Base-by-base conservation (phyloP, 2,329 filamentous ascomycete genomes). In the Xenosphaeropsis pyriputrescens region DNA sequence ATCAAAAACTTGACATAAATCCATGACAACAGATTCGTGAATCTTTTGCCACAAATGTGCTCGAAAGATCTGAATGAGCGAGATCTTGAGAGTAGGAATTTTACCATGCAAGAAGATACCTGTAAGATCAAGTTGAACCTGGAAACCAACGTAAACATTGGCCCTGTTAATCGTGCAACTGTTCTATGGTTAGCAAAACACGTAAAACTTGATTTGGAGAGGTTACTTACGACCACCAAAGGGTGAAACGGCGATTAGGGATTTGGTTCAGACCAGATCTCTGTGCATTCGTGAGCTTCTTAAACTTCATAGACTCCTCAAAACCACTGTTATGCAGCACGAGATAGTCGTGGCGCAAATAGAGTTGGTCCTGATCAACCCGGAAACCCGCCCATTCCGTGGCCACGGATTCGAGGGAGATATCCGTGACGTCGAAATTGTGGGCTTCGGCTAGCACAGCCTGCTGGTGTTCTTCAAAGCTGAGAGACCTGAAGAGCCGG, bases 31-130 rank as follows among this genome's bases (percentile, higher is more conserved):
- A 1, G 84, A 93, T 60, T 98, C 91, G 60, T 98, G 93, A 34
- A 98, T 96, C 69, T 98, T 98, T 59, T 98, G 91, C 91, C 91
- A 98, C 67, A 98, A 78, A 74, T 98, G 91, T 37, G 93, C 91
- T 57, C 91, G 80, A 83, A 98, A 98, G 50, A 98, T 98, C 57
- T 98, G 91, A 43, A 98, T 98, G 38, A 98, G 67, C 0, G 88
- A 95, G 45, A 98, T 98, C 64, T 98, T 98, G 32, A 98, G 63
- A 0, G 91, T 98, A 0, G 91, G 93, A 40, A 98, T 98, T 63
- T 98, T 98, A 51, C 91, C 91, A 65, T 98, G 93, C 55, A 98
- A 70, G 75, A 98, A 98, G 43, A 98, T 98, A 57, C 91, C 91
- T 1, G 93, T 98, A 40, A 98, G 64, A 70, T 98, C 91, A 36